phyloP scores from a whole-genome alignment of 2,329 filamentous ascomycete species.

The Diaporthe sp. region DNA sequence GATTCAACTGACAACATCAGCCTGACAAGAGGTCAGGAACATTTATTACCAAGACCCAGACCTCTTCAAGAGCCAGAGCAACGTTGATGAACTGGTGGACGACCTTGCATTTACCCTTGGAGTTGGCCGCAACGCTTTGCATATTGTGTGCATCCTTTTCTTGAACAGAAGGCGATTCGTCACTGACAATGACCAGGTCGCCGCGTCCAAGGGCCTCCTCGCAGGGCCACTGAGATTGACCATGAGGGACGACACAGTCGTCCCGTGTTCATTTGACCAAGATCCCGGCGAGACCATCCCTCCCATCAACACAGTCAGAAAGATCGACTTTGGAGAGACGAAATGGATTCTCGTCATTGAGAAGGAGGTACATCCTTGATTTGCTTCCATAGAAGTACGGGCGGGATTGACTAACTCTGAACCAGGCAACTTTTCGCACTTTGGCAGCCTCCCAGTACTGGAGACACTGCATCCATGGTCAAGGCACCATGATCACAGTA shows the following conservation, averaged over 20 bases:
- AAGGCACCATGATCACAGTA: slow-evolving; percentile 80
- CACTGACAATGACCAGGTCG: slow-evolving; percentile 64
- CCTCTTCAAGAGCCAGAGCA: slow-evolving; percentile 76
- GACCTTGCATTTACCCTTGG: slow-evolving; percentile 79
- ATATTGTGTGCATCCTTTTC: slow-evolving; percentile 69
- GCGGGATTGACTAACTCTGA: slow-evolving; percentile 39
- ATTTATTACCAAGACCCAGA: slow-evolving; percentile 84
- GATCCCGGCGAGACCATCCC: slow-evolving; percentile 68
- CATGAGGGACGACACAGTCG: slow-evolving; percentile 47
- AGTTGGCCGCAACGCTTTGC: slow-evolving; percentile 73
- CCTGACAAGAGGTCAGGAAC: slow-evolving; percentile 66
- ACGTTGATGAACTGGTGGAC: slow-evolving; percentile 81
- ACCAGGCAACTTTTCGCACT: slow-evolving; percentile 80
- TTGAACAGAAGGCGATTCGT: neutral
- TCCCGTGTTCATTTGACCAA: slow-evolving; percentile 47
- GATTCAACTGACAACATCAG: fast-evolving
- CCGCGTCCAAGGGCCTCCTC: slow-evolving; percentile 80
- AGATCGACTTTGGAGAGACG: slow-evolving; percentile 62
- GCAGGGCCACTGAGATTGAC: slow-evolving; percentile 67
- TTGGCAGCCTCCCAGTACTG: slow-evolving; percentile 71
- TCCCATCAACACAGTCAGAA: slow-evolving; percentile 60
- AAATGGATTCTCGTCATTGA: slow-evolving; percentile 82
- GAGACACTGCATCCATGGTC: slow-evolving; percentile 59
- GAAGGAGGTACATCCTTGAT: slow-evolving; percentile 73
- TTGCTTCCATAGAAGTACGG: no score